Evolutionary conservation across 1,284 basidiomycete species (phyloP).

Genomic region (Paramarasmius palmivorus): DNA sequence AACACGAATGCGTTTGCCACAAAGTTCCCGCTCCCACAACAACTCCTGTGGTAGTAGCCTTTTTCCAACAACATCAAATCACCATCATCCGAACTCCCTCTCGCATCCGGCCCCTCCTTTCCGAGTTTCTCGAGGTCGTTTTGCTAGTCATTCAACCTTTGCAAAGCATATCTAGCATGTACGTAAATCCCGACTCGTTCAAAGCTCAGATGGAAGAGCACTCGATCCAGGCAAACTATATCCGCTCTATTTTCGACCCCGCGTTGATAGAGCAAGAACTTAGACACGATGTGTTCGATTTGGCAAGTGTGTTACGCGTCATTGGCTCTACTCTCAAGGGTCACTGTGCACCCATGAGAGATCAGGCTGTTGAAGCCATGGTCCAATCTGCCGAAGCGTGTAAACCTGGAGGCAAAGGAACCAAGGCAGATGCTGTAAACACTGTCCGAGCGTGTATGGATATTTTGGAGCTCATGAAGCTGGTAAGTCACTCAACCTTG

Average conservation of each 20-base stretch:
- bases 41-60: slow-evolving; percentile 42
- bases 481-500: slow-evolving; percentile 54
- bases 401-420: slow-evolving; percentile 51
- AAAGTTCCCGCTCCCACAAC: slow-evolving; percentile 39
- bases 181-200: slow-evolving; percentile 51
- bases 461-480: slow-evolving; percentile 92
- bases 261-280: slow-evolving; percentile 82
- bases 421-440: slow-evolving; percentile 65
- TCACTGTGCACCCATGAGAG: slow-evolving; percentile 93
- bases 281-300: slow-evolving; percentile 77
- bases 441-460: slow-evolving; percentile 88
- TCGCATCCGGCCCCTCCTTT: slow-evolving; percentile 71
- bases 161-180: slow-evolving; percentile 50
- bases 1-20: slow-evolving; percentile 54
- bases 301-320: slow-evolving; percentile 75
- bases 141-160: slow-evolving; percentile 81
- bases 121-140: slow-evolving; percentile 82
- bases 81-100: slow-evolving; percentile 72
- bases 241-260: slow-evolving; percentile 67
- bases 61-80: slow-evolving; percentile 40
- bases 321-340: slow-evolving; percentile 85
- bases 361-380: slow-evolving; percentile 84
- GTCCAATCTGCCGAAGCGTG: slow-evolving; percentile 66
- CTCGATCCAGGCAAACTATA: slow-evolving; percentile 56
- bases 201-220: slow-evolving; percentile 58